Evolutionary conservation across 306 rosid species (phyloP), one percentile per base, ranked within the genome.

Genomic region (Leucaena leucocephala): DNA sequence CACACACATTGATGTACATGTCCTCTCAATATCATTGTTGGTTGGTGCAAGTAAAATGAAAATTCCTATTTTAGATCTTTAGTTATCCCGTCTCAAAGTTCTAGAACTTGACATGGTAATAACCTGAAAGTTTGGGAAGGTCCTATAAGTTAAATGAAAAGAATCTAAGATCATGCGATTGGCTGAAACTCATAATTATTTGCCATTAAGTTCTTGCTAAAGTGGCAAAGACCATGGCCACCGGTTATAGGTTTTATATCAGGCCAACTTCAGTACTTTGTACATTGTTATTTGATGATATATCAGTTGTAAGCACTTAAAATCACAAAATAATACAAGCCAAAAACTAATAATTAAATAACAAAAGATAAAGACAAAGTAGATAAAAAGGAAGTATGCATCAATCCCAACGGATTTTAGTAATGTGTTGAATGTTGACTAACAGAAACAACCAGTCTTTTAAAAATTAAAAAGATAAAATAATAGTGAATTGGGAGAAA

Each of bases 51-150:
- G 75, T 54, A 14, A 59, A 27, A 52, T 33, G 61, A 38, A 66
- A 46, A 62, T 14, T 71, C 45, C 77, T 43, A 48, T 39, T 4
- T 66, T 63, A 74, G 19, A 67, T 66, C 21, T 72, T 42, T 19
- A 49, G 72, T 79, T 54, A 72, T 79, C 16, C 63, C 73, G 63
- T 79, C 33, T 38, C 19, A n/a, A 10, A 54, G 38, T 72, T 72
- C 50, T 72, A 16, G 43, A n/a, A 12, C 46, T 35, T 48, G 27
- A 44, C 27, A 59, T 35, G 77, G 55, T 59, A 79, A 71, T 71
- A 71, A 62, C 33, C 63, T 7, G 62, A 71, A 17, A 59, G 10
- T 36, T 27, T 61, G 65, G 52, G 46, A 48, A 79, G 16, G 36
- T 48, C 78, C 74, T 63, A 11, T 27, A 39, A 50, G 40, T 72